These are phyloP conservation scores for Umbelopsis isabellina DNA, from an alignment of 192 early-diverging fungal genomes.

Conservation along the genomic window DNA sequence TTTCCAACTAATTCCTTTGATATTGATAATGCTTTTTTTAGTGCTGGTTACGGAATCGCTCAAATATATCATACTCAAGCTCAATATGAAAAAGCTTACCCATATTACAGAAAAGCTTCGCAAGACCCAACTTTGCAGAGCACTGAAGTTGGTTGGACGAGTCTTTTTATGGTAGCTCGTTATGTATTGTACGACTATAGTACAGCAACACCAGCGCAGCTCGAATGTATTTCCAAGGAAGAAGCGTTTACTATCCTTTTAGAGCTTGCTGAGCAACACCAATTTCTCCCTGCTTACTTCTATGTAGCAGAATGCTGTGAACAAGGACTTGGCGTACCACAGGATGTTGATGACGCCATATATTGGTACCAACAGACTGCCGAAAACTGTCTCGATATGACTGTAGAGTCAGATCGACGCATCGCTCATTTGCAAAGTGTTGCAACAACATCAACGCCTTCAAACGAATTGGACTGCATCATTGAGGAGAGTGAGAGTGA, in stretches of 20 bases:
- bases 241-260: slow-evolving; percentile 29
- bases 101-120: slow-evolving; percentile 26
- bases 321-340: slow-evolving; percentile 27
- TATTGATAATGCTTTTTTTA: not conserved
- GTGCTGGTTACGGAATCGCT: slow-evolving; percentile 35
- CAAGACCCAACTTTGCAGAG: slow-evolving; percentile 23
- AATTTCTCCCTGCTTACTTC: slow-evolving; percentile 30
- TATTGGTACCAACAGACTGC: slow-evolving; percentile 34
- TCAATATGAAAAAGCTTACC: slow-evolving; percentile 34
- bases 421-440: not conserved
- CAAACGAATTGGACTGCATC: not conserved
- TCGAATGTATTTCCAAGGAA: slow-evolving; percentile 6
- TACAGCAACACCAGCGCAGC: not conserved
- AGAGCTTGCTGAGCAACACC: slow-evolving; percentile 26
- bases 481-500: not conserved
- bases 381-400: slow-evolving; percentile 16
- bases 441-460: not conserved
- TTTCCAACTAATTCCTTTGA: slow-evolving; percentile 20
- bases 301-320: slow-evolving; percentile 42
- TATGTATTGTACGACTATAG: slow-evolving; percentile 27
- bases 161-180: slow-evolving; percentile 38
- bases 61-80: slow-evolving; percentile 35
- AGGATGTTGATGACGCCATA: slow-evolving; percentile 19
- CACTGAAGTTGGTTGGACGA: slow-evolving; percentile 19
- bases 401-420: slow-evolving; percentile 1